phyloP scores from a whole-genome alignment of 2,329 filamentous ascomycete genomes.

The Calonectria montana region DNA sequence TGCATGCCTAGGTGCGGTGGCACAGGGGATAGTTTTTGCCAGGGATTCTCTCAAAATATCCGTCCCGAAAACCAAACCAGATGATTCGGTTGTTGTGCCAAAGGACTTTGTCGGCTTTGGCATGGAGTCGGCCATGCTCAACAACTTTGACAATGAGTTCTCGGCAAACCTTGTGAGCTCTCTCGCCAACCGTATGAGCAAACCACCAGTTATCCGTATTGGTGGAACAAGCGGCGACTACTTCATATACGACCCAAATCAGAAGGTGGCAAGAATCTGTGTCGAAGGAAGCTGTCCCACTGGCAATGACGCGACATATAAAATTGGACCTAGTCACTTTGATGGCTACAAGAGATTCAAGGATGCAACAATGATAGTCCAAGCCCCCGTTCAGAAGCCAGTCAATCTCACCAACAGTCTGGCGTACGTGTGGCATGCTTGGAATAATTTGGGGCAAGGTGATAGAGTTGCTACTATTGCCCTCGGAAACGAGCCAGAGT shows the following conservation, averaged over 20 bases:
- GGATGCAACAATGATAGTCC: neutral
- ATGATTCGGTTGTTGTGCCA: neutral
- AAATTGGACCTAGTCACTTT: neutral
- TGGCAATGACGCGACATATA: neutral
- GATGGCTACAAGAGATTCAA: neutral
- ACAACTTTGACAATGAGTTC: neutral
- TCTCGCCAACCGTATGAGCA: neutral
- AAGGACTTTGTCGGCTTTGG: neutral
- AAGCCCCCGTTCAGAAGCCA: neutral
- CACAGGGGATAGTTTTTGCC: neutral
- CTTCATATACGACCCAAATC: neutral
- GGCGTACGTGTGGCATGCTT: neutral
- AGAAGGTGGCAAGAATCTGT: neutral
- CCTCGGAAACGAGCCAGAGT: neutral
- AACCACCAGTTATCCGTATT: neutral
- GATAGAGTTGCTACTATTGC: neutral
- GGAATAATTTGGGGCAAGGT: neutral
- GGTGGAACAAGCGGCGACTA: conserved; percentile 1
- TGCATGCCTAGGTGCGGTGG: neutral
- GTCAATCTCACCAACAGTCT: neutral
- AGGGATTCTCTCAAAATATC: neutral
- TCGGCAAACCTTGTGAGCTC: neutral
- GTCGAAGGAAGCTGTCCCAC: neutral
- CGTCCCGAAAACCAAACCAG: neutral
- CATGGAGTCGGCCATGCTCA: neutral